phyloP scores from a whole-genome alignment of 306 rosid species.

The Cicer judaicum region DNA sequence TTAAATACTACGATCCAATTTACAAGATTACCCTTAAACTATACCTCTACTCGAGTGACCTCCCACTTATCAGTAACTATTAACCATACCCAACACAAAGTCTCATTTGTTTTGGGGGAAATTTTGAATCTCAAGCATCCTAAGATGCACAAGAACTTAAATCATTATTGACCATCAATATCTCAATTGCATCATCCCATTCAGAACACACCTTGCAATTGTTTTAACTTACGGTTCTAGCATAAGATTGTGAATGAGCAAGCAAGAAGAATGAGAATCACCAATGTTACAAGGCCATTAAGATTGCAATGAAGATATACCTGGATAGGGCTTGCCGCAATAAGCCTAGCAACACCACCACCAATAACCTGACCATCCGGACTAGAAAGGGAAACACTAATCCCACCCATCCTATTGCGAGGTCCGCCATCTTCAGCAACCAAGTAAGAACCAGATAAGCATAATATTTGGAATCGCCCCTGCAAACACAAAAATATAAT shows the following conservation, averaged over 20 bases:
- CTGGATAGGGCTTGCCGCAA: slow-evolving; percentile 89
- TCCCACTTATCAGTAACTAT: too few relatives aligned
- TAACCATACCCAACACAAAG: neutral
- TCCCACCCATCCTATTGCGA: slow-evolving; percentile 79
- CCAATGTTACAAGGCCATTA: neutral
- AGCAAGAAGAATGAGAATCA: slow-evolving; percentile 12
- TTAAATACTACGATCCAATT: too few relatives aligned
- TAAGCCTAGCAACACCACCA: slow-evolving; percentile 80
- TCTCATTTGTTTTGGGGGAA: slow-evolving; percentile 1
- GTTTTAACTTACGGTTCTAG: neutral
- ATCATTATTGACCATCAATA: neutral
- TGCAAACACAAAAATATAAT: slow-evolving; percentile 42
- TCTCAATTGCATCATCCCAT: too few relatives aligned
- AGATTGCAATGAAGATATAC: slow-evolving; percentile 53
- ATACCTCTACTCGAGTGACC: too few relatives aligned
- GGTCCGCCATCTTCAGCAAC: slow-evolving; percentile 96
- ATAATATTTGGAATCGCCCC: slow-evolving; percentile 93
- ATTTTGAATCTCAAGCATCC: slow-evolving; percentile 22
- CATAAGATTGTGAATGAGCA: slow-evolving; percentile 13
- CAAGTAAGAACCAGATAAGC: slow-evolving; percentile 94
- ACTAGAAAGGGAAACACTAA: slow-evolving; percentile 85
- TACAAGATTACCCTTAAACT: too few relatives aligned
- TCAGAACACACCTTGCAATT: neutral
- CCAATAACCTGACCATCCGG: slow-evolving; percentile 89
- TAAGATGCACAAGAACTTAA: slow-evolving; percentile 12